These are phyloP conservation scores for Balamuthia mandrillaris DNA, from an alignment of 208 protist species.

Conservation along the genomic window DNA sequence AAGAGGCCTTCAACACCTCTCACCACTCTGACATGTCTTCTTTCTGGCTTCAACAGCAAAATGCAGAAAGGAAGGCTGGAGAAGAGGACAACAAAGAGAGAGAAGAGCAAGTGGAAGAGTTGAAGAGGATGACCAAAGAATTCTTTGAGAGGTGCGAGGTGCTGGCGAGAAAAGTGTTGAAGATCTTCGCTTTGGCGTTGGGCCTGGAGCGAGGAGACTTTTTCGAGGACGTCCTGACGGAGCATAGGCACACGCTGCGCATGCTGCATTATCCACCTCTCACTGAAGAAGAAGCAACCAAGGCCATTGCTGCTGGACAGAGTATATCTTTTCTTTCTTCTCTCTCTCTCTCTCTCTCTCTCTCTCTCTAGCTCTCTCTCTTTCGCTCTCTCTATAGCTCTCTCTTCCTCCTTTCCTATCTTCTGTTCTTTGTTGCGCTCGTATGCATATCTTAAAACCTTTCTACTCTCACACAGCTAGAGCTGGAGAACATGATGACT, in stretches of 20 bases:
- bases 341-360: neutral
- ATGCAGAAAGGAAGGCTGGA: neutral
- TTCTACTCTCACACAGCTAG: too few species aligned
- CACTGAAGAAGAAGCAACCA: neutral
- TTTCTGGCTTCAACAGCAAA: neutral
- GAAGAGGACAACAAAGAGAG: neutral
- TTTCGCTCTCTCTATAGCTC: too few species aligned
- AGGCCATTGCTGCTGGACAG: neutral
- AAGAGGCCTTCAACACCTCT: constrained; percentile 33
- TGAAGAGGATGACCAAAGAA: neutral
- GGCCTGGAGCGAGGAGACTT: neutral
- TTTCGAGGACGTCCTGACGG: neutral
- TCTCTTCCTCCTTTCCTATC: too few species aligned
- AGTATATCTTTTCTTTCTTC: neutral
- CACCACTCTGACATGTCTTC: too few species aligned
- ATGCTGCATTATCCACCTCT: constrained; percentile 13
- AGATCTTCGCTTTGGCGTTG: neutral
- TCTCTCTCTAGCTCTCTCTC: neutral
- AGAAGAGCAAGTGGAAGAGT: neutral
- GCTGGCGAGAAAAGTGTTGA: neutral
- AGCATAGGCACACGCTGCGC: neutral
- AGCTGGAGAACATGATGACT: constrained; percentile 15
- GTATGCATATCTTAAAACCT: too few species aligned
- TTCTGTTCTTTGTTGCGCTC: too few species aligned
- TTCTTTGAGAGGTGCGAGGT: constrained; percentile 15